Evolutionary conservation across 164 flowering plant genomes (phyloP), one percentile per base, ranked within the genome.

Genomic region (Tinospora cordifolia): DNA sequence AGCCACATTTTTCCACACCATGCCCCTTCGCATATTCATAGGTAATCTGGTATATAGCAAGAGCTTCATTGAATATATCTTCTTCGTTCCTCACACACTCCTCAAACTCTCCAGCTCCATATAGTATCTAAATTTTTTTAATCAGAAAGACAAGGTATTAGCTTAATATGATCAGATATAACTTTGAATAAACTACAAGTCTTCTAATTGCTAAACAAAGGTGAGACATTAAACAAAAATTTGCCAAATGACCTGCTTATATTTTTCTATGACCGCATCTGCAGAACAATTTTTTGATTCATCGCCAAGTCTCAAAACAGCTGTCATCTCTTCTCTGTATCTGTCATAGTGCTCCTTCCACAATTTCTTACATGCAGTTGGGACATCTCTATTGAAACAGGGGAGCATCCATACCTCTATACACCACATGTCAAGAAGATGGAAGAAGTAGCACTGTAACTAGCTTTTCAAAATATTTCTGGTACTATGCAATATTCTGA

Each of bases 271-370:
- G 21, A 88, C 80, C 38, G 62, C 79, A 5, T 82, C 72, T 0
- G 90, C 88, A n/a, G 79, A 49, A 21, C 65, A 72, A 0, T 81
- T 69, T 68, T 74, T 84, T 13, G 15, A 34, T 24, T 81, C 81
- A 8, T 64, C 71, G 0, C 51, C 71, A 0, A 5, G n/a, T 2
- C 27, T 19, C 71, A 87, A 7, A 24, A 90, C 93, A 22, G 27
- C 34, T 0, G 25, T 0, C 98, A 91, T 93, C 0, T 90, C 94
- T 1, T 0, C 0, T 71, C 87, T 74, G 75, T 93, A 93, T 4
- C 78, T 27, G 0, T 44, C 26, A 66, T 90, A 89, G 39, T 21
- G 80, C 0, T 24, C 13, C n/a, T 30, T 41, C 97, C 97, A 91
- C 40, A 38, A 27, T 22, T 7, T 54, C 65, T 69, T 6, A 75